Percentiles rank a stretch among this genome's conserved stretches.
phyloP scores from a whole-genome alignment of 345 rosid genomes.

The Citrus inodora region DNA sequence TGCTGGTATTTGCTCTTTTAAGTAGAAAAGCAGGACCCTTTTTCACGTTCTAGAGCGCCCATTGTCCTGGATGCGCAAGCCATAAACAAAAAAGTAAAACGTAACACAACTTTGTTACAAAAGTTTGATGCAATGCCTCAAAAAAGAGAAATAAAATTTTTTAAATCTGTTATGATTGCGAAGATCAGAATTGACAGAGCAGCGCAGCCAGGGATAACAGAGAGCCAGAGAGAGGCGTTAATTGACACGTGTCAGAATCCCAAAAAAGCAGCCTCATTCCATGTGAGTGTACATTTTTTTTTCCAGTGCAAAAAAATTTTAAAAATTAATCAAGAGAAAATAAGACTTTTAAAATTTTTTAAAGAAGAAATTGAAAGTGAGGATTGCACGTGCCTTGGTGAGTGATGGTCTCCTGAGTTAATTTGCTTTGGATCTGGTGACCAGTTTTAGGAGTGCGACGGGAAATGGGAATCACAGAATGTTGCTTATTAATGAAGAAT shows the following conservation, averaged over 20 bases:
- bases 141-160: no score
- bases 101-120: not conserved
- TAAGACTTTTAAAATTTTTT: no score
- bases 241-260: not conserved
- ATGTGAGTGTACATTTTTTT: not conserved
- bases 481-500: conserved; percentile 19
- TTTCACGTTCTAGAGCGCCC: not conserved
- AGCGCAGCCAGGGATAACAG: not conserved
- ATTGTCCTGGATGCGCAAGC: not conserved
- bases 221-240: not conserved
- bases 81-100: not conserved
- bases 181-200: not conserved
- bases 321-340: not conserved
- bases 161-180: not conserved
- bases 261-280: not conserved
- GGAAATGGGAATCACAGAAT: conserved; percentile 18
- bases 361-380: not conserved
- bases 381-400: conserved; percentile 23
- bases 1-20: not conserved
- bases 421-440: conserved; percentile 32
- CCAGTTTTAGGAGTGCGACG: not conserved
- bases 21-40: not conserved
- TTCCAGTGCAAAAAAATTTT: not conserved
- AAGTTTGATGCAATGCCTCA: not conserved
- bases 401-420: not conserved